These are phyloP conservation scores for Talaromyces sp. DNA, from an alignment of 2,329 filamentous ascomycete species.

Conservation along the genomic window DNA sequence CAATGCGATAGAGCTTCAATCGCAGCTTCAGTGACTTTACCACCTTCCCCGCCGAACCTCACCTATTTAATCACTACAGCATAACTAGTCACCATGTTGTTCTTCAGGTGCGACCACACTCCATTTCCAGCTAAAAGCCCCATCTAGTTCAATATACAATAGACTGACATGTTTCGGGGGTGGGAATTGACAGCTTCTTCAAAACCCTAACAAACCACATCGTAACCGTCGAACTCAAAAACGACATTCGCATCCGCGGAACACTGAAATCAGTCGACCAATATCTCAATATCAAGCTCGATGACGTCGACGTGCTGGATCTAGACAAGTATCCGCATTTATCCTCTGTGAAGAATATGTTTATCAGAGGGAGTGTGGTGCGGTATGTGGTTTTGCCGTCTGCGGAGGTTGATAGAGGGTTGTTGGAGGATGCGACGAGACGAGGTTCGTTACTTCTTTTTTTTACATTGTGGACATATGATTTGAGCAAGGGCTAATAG, in stretches of 20 bases:
- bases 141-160: too few relatives aligned
- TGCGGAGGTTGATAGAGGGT: conserved; percentile 74
- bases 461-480: not conserved
- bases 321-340: conserved; percentile 94
- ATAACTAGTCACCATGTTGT: conserved; percentile 42
- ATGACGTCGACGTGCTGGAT: conserved; percentile 89
- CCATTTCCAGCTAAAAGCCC: conserved; percentile 38
- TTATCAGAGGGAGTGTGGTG: conserved; percentile 89
- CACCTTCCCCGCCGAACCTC: not conserved
- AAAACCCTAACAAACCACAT: conserved; percentile 97
- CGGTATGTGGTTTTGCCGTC: conserved; percentile 87
- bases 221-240: conserved; percentile 98
- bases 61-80: not conserved
- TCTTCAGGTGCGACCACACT: conserved; percentile 61
- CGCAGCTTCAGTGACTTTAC: not conserved
- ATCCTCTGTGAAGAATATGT: conserved; percentile 88
- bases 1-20: not conserved
- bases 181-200: conserved; percentile 70
- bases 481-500: not conserved
- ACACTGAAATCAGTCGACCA: conserved; percentile 97
- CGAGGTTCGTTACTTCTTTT: conserved; percentile 57
- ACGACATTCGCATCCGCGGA: conserved; percentile 95
- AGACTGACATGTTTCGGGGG: not conserved
- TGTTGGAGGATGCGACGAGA: conserved; percentile 87
- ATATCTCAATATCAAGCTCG: conserved; percentile 98